Base-by-base conservation (phyloP, 805 yeast genomes). In the Starmerella stigmatis region DNA sequence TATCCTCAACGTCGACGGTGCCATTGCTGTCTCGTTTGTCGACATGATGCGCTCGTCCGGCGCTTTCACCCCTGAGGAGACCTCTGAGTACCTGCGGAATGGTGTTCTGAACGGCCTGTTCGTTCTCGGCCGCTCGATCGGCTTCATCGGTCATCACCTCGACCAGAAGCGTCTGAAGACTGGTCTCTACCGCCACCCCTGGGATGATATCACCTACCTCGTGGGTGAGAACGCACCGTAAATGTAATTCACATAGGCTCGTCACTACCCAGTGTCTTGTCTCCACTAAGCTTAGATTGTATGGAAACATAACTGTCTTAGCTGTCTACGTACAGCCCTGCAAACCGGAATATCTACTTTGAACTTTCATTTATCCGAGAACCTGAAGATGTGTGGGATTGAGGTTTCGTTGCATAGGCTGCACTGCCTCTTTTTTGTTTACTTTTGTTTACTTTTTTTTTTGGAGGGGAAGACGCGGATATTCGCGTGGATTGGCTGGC, bases 121-220 rank as follows among this genome's bases (percentile, higher is more conserved):
- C 49, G 73, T 69, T 13, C 61, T 68, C 11, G 72, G 72, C 45
- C 64, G 72, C 44, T 66, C 72, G 28, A 68, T 68, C 43, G 72
- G 72, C 58, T 56, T 68, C 48, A 68, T 68, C 58, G 72, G 70
- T 43, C 72, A 68, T 54, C 69, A 68, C 47, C 61, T 68, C 35
- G 72, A 68, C 51, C 72, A 68, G 61, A 68, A 68, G 69, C 60
- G 72, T 40, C 62, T 68, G 55, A 64, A 66, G 59, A 67, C 72
- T 36, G 72, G 72, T 23, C 59, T 68, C 23, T 68, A 68, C 63
- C 60, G 72, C 42, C 72, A 68, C 53, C 72, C 73, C 13, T 69
- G 72, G 72, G 72, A 68, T 49, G 72, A 68, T 49, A 68, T 68
- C 54, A 68, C 72, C 45, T 68, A 68, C 54, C 54, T 65, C 44